Percentiles rank a stretch among this genome's conserved stretches.
phyloP scores from a whole-genome alignment of 495 filamentous ascomycete genomes.

The Aspergillus steynii region DNA sequence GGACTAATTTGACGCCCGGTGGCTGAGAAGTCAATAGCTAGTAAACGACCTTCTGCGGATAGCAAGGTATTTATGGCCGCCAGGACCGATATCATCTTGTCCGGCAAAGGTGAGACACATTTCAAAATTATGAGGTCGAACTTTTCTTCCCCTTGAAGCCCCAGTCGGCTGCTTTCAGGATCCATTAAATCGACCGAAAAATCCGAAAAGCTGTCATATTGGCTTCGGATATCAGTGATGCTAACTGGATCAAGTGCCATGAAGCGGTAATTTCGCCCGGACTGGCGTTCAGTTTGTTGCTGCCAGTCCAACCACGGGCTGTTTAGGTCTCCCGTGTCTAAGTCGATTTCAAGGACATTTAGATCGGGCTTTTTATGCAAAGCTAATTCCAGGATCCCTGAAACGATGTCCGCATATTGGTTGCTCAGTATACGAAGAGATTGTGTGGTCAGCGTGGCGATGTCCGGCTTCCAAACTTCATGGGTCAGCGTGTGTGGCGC shows the following conservation, averaged over 20 bases:
- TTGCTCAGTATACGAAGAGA: slow-evolving; percentile 17
- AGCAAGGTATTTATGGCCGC: neutral
- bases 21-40: neutral
- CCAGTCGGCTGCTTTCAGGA: neutral
- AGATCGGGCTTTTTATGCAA: slow-evolving; percentile 20
- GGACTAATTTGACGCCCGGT: neutral
- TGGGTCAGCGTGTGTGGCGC: slow-evolving; percentile 4
- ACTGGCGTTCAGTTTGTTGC: neutral
- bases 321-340: slow-evolving; percentile 42
- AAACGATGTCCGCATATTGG: neutral
- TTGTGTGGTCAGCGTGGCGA: slow-evolving; percentile 32
- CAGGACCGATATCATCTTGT: neutral
- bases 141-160: neutral
- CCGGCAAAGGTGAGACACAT: neutral
- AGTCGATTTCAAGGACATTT: slow-evolving; percentile 27
- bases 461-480: slow-evolving; percentile 27
- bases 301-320: slow-evolving; percentile 23
- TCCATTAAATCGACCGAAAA: slow-evolving; percentile 2
- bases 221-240: neutral
- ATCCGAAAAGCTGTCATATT: neutral
- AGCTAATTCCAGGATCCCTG: slow-evolving; percentile 28
- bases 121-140: slow-evolving; percentile 14
- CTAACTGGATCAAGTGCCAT: neutral
- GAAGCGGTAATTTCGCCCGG: slow-evolving; percentile 1
- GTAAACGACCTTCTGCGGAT: slow-evolving; percentile 1